Conservation (phyloP, 1,139 yeast genomes). For the Candida neerlandica region DNA sequence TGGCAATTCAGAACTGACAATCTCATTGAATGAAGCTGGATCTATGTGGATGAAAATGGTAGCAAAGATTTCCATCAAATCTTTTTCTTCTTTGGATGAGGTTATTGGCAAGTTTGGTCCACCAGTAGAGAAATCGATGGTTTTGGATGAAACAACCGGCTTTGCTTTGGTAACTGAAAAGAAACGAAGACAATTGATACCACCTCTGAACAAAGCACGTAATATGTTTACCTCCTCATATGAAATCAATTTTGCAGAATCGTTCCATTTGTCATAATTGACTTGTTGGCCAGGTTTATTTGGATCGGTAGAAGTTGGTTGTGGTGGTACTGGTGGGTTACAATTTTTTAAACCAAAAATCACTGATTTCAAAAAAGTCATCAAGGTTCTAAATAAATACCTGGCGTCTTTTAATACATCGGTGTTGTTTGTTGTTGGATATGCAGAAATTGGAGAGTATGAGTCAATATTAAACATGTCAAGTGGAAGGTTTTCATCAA, state of each 20-base stretch:
- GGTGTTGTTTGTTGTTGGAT: constrained; percentile 38
- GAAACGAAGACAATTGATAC: constrained; percentile 77
- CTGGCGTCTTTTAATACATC: constrained; percentile 87
- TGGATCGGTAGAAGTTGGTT: constrained; percentile 52
- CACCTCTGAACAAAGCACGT: constrained; percentile 78
- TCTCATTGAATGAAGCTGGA: constrained; percentile 94
- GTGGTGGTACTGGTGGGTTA: constrained; percentile 79
- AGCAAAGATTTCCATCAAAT: constrained; percentile 93
- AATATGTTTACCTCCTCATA: constrained; percentile 82
- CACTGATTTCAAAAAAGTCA: constrained; percentile 89
- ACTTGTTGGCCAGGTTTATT: constrained; percentile 62
- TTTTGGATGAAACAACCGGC: constrained; percentile 40
- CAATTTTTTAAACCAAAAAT: constrained; percentile 88
- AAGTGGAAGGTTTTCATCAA: constrained; percentile 17
- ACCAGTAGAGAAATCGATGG: constrained; percentile 66
- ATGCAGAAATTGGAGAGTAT: constrained; percentile 40
- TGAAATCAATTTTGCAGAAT: constrained; percentile 79
- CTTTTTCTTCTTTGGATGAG: constrained; percentile 91
- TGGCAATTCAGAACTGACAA: constrained; percentile 79
- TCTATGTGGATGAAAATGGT: constrained; percentile 92
- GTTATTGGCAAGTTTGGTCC: constrained; percentile 84
- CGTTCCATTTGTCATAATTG: constrained; percentile 71
- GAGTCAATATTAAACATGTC: constrained; percentile 44
- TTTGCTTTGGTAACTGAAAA: constrained; percentile 62
- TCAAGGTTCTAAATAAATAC: constrained; percentile 80